These are phyloP conservation scores for Simplicillium sp. DNA, from an alignment of 2,329 filamentous ascomycete genomes.

Conservation along the genomic window DNA sequence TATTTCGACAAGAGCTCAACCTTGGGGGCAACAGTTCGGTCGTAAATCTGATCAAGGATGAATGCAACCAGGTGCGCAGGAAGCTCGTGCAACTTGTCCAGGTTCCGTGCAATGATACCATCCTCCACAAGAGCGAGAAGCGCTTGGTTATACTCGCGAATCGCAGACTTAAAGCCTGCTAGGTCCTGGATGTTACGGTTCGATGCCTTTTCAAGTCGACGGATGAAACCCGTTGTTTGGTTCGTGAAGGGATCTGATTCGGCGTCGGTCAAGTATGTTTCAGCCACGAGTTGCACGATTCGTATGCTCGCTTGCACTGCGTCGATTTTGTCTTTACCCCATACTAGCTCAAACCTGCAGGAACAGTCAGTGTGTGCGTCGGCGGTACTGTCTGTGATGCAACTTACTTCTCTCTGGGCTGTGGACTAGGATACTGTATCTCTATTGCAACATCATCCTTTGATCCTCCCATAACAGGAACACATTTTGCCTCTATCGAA, in stretches of 20 bases:
- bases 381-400: neutral
- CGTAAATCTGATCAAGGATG: constrained; percentile 81
- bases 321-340: constrained; percentile 70
- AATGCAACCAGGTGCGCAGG: constrained; percentile 66
- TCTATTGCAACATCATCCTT: constrained; percentile 50
- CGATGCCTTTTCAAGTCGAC: constrained; percentile 66
- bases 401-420: constrained; percentile 55
- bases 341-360: constrained; percentile 51
- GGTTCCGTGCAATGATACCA: constrained; percentile 60
- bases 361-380: constrained; percentile 4
- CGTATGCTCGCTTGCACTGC: constrained; percentile 64
- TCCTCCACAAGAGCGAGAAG: constrained; percentile 57
- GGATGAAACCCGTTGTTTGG: constrained; percentile 63
- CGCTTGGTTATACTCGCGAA: constrained; percentile 69
- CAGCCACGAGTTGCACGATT: constrained; percentile 59
- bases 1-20: constrained; percentile 80
- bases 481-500: constrained; percentile 39
- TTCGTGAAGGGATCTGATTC: constrained; percentile 61
- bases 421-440: constrained; percentile 76
- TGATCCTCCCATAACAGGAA: constrained; percentile 37
- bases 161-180: constrained; percentile 59
- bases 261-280: constrained; percentile 67
- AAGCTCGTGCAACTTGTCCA: constrained; percentile 60
- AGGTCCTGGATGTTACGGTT: constrained; percentile 55
- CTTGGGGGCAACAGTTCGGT: constrained; percentile 82